Evolutionary conservation across 2,329 filamentous ascomycete genomes (phyloP), one percentile per base, ranked within the genome.

Genomic region (Botryotinia calthae): DNA sequence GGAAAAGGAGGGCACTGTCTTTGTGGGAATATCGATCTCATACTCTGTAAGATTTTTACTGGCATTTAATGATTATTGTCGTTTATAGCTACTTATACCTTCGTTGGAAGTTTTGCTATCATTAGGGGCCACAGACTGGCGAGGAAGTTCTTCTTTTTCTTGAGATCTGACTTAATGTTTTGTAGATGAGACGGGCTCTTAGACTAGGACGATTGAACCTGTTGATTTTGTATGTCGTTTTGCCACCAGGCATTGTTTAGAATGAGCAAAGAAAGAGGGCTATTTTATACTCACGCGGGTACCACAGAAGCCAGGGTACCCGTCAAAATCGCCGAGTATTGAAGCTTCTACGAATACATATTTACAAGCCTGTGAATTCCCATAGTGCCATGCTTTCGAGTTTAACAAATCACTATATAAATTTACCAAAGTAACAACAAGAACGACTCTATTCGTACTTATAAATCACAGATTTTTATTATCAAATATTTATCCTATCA

Each of bases 361-460:
- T 0, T 14, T 46, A 6, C 9, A 63, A 44, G 6, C 8, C 4
- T 22, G 1, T 42, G 9, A 9, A 1, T 5, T 31, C 4, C 2
- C 5, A 22, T 4, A 2, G n/a, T 14, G 10, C 1, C 7, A 4
- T 1, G 9, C 40, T 22, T 4, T 6, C 10, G 2, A 12, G 9
- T 44, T 63, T 12, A 5, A 3, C 31, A 9, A 12, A 31, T 62
- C n/a, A 44, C 40, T 42, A 28, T 14, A 42, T 5, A 28, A 31
- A 2, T 22, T 10, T 2, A 46, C 16, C 16, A 1, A 9, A 2
- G 20, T 4, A 4, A n/a, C 6, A n/a, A 14, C 12, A 34, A 2
- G 1, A 18, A 4, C 6, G 12, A 34, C 6, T 5, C 7, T 9
- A 4, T 4, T 25, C 42, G 25, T 48, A 14, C 12, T 48, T 6